Conservation (phyloP, 768 basidiomycete species). For the Mycena polygramma region DNA sequence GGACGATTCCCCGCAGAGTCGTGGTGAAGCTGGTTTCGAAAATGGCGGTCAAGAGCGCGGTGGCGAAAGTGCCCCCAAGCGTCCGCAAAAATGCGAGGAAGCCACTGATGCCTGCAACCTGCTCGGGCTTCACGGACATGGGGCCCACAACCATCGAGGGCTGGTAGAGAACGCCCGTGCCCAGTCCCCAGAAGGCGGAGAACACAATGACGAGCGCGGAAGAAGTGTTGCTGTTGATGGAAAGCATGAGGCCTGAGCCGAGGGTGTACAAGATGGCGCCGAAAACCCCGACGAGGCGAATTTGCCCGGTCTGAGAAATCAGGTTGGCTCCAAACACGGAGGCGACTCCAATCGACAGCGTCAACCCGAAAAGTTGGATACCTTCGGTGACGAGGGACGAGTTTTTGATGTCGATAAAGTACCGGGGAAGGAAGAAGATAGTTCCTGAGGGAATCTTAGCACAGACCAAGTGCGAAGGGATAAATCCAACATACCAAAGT, state of each 20-base stretch:
- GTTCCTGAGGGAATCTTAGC: too few species aligned
- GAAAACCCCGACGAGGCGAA: not conserved
- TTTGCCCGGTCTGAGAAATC: constrained; percentile 2
- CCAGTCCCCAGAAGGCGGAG: not conserved
- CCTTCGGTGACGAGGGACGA: not conserved
- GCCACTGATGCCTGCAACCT: constrained; percentile 1
- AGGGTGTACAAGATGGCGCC: not conserved
- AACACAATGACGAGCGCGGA: not conserved
- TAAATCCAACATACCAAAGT: not conserved
- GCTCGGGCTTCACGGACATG: not conserved
- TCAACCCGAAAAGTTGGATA: constrained; percentile 1
- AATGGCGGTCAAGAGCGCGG: not conserved
- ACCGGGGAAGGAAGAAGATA: not conserved
- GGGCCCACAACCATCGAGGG: constrained; percentile 1
- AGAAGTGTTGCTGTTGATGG: not conserved
- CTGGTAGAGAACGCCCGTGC: not conserved
- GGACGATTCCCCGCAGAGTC: not conserved
- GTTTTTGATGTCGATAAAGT: constrained; percentile 6
- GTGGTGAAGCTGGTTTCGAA: constrained; percentile 7
- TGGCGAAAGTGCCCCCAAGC: not conserved
- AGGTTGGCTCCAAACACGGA: constrained; percentile 11
- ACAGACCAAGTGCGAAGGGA: too few species aligned
- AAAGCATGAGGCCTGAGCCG: constrained; percentile 3
- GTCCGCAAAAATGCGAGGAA: constrained; percentile 1
- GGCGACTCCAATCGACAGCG: not conserved